These are phyloP conservation scores for Beta macrorhiza DNA, from an alignment of 179 eudicot genomes.

Conservation along the genomic window DNA sequence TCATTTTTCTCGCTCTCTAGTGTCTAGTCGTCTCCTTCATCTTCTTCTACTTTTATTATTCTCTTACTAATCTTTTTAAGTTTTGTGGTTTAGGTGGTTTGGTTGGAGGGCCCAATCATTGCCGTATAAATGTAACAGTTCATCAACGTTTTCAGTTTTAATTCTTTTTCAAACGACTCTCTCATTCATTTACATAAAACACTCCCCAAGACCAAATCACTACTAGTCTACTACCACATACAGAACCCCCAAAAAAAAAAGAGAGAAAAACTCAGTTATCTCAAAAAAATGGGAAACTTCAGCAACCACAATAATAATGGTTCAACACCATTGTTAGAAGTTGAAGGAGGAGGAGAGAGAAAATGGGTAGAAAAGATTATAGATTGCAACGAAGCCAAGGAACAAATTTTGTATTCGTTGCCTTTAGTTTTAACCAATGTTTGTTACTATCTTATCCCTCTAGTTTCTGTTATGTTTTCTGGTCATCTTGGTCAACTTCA, in stretches of 20 bases:
- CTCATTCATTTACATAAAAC: neutral
- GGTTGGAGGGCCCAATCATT: too few species aligned
- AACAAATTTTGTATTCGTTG: constrained; percentile 18
- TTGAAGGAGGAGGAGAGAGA: neutral
- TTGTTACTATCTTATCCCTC: constrained; percentile 29
- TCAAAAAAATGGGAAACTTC: neutral
- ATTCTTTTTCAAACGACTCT: too few species aligned
- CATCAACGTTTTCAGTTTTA: too few species aligned
- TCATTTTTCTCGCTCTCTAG: too few species aligned
- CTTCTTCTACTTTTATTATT: too few species aligned
- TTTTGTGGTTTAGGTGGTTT: too few species aligned
- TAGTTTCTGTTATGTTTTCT: constrained; percentile 60
- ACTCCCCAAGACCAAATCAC: neutral
- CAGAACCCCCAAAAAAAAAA: neutral
- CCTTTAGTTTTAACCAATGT: constrained; percentile 30
- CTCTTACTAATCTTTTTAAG: too few species aligned
- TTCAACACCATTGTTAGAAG: neutral
- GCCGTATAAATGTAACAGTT: too few species aligned
- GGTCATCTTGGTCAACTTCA: constrained; percentile 63
- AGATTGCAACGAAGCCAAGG: constrained; percentile 22
- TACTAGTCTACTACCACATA: neutral
- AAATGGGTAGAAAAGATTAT: constrained; percentile 9
- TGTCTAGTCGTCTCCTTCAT: too few species aligned
- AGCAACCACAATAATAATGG: neutral
- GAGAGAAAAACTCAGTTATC: neutral